Percentiles rank a stretch among this genome's conserved stretches.
phyloP scores from a whole-genome alignment of 495 filamentous ascomycete species.

The Tuber microsphaerosporum region DNA sequence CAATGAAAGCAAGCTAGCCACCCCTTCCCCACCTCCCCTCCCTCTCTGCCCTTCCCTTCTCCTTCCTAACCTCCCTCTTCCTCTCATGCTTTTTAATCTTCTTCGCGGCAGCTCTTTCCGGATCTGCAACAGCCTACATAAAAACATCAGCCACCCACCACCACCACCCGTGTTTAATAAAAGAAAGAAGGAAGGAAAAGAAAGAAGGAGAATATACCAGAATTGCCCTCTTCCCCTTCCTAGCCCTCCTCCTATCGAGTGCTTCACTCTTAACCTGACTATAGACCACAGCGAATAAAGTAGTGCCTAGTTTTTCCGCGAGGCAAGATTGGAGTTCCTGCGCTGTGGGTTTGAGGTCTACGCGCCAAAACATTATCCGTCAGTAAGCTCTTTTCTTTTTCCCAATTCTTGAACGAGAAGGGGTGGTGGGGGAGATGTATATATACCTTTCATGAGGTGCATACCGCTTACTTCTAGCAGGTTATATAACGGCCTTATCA shows the following conservation, averaged over 20 bases:
- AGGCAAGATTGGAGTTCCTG: slow-evolving; percentile 65
- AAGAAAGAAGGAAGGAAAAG: no score
- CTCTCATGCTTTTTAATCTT: slow-evolving; percentile 81
- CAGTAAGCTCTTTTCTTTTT: slow-evolving; percentile 47
- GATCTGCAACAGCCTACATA: slow-evolving; percentile 57
- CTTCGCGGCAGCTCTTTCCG: slow-evolving; percentile 65
- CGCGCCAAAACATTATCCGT: slow-evolving; percentile 60
- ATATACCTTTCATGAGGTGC: slow-evolving; percentile 35
- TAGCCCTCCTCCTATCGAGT: slow-evolving; percentile 54
- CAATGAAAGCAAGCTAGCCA: slow-evolving; percentile 9
- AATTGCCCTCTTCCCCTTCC: slow-evolving; percentile 75
- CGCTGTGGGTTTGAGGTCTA: slow-evolving; percentile 59
- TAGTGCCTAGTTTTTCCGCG: slow-evolving; percentile 77
- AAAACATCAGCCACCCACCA: slow-evolving; percentile 8
- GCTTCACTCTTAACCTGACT: slow-evolving; percentile 61
- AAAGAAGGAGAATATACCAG: slow-evolving; percentile 44
- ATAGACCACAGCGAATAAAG: slow-evolving; percentile 63
- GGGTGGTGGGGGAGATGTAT: slow-evolving; percentile 8
- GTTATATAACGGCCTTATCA: slow-evolving; percentile 75
- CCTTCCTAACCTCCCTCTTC: slow-evolving; percentile 76
- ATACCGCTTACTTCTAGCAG: slow-evolving; percentile 63
- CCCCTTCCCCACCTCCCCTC: slow-evolving; percentile 57
- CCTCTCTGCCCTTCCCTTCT: slow-evolving; percentile 61
- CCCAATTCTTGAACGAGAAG: background rate
- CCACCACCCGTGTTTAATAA: background rate